phyloP scores from a whole-genome alignment of 768 basidiomycete species.

The Leucocoprinus sp. region DNA sequence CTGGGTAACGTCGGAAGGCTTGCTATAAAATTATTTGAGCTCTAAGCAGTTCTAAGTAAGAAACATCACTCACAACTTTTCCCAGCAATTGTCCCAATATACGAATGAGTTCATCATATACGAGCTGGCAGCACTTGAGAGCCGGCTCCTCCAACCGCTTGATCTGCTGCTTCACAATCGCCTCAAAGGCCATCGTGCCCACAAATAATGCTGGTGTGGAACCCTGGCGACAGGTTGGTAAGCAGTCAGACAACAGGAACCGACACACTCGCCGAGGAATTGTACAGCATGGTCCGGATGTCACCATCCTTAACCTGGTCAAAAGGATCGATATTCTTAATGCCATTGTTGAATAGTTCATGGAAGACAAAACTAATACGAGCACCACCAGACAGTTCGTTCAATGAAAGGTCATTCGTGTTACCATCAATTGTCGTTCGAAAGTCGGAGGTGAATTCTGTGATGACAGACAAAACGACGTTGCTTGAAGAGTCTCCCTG shows the following conservation, averaged over 20 bases:
- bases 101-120: slow-evolving; percentile 96
- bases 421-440: slow-evolving; percentile 95
- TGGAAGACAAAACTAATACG: slow-evolving; percentile 99
- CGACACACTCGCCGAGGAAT: slow-evolving; percentile 75
- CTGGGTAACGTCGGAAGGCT: slow-evolving; percentile 94
- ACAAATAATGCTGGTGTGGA: slow-evolving; percentile 96
- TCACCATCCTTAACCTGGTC: slow-evolving; percentile 99
- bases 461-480: slow-evolving; percentile 94
- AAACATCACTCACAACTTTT: slow-evolving; percentile 65
- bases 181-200: slow-evolving; percentile 94
- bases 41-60: neutral
- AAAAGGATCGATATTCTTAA: slow-evolving; percentile 95
- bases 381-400: slow-evolving; percentile 97
- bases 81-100: slow-evolving; percentile 86
- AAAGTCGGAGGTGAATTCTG: slow-evolving; percentile 97
- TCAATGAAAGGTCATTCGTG: slow-evolving; percentile 89
- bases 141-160: slow-evolving; percentile 91
- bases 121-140: slow-evolving; percentile 89
- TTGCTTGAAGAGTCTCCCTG: slow-evolving; percentile 85
- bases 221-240: slow-evolving; percentile 43
- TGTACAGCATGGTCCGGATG: slow-evolving; percentile 92
- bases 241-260: neutral
- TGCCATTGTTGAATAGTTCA: slow-evolving; percentile 94
- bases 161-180: slow-evolving; percentile 99
- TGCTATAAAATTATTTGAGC: slow-evolving; percentile 40